A percentile compares a stretch with the other conserved stretches of the same genome.
phyloP scores from a whole-genome alignment of 352 stramenopile genomes.

The Globisporangium cederbergense region DNA sequence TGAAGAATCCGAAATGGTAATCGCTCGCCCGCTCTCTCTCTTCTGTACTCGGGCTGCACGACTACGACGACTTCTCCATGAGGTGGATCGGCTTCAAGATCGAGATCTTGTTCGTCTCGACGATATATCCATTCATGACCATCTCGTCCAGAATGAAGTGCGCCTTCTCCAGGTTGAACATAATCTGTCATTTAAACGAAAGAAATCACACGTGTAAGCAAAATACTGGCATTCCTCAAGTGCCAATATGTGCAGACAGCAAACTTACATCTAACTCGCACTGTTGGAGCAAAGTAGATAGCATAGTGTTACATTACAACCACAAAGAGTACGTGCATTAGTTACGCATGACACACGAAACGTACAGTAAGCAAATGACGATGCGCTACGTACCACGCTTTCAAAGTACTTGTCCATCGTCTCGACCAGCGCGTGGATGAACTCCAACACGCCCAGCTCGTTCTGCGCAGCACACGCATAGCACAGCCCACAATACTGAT shows the following conservation, averaged over 20 bases:
- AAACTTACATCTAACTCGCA: conserved; percentile 82
- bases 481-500: background rate
- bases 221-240: background rate
- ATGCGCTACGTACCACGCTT: conserved; percentile 85
- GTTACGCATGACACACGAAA: background rate
- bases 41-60: background rate
- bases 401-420: conserved; percentile 99
- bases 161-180: conserved; percentile 91
- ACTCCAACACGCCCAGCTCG: conserved; percentile 99
- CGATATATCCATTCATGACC: conserved; percentile 99
- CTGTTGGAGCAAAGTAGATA: conserved; percentile 22
- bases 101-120: conserved; percentile 99
- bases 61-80: conserved; percentile 94
- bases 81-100: conserved; percentile 98
- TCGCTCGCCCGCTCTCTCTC: background rate
- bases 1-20: background rate
- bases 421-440: conserved; percentile 99
- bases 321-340: conserved; percentile 3
- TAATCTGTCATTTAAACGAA: conserved; percentile 51
- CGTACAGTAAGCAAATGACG: background rate
- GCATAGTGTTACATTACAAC: background rate
- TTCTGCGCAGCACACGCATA: conserved; percentile 75
- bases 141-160: conserved; percentile 94
- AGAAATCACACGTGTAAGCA: background rate
- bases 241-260: background rate